phyloP scores from a whole-genome alignment of 2,329 filamentous ascomycete genomes.

The Alternaria sp. region DNA sequence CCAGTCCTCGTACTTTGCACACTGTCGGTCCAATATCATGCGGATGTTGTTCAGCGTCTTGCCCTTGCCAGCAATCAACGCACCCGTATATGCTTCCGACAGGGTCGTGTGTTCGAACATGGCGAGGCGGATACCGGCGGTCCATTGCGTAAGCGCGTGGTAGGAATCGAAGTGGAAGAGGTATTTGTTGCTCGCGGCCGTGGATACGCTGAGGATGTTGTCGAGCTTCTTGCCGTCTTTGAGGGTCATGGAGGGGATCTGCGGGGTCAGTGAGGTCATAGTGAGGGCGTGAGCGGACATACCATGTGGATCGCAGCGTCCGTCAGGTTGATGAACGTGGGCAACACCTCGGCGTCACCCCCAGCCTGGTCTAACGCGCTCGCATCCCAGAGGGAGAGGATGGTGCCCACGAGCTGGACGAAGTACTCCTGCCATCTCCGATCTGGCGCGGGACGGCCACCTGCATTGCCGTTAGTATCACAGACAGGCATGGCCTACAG shows the following conservation, averaged over 20 bases:
- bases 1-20: constrained; percentile 86
- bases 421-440: constrained; percentile 96
- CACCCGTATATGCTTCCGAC: constrained; percentile 96
- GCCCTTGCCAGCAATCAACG: constrained; percentile 92
- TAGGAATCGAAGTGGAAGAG: constrained; percentile 95
- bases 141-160: constrained; percentile 94
- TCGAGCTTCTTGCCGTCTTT: constrained; percentile 84
- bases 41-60: constrained; percentile 89
- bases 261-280: constrained; percentile 22
- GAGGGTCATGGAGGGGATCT: constrained; percentile 78
- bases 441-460: constrained; percentile 84
- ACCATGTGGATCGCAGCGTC: constrained; percentile 99
- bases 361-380: constrained; percentile 87
- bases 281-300: constrained; percentile 26
- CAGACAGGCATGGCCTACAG: constrained; percentile 4
- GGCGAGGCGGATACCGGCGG: constrained; percentile 86
- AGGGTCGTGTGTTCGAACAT: constrained; percentile 94
- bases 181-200: constrained; percentile 93
- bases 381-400: constrained; percentile 94
- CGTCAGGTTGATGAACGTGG: constrained; percentile 94
- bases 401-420: constrained; percentile 92
- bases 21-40: constrained; percentile 81
- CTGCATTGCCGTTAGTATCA: constrained; percentile 56
- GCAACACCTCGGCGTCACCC: constrained; percentile 81
- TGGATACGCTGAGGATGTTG: constrained; percentile 95